Evolutionary conservation across 139 green algal species (phyloP), one percentile per base, ranked within the genome.

Genomic region (Chlorella sp.): DNA sequence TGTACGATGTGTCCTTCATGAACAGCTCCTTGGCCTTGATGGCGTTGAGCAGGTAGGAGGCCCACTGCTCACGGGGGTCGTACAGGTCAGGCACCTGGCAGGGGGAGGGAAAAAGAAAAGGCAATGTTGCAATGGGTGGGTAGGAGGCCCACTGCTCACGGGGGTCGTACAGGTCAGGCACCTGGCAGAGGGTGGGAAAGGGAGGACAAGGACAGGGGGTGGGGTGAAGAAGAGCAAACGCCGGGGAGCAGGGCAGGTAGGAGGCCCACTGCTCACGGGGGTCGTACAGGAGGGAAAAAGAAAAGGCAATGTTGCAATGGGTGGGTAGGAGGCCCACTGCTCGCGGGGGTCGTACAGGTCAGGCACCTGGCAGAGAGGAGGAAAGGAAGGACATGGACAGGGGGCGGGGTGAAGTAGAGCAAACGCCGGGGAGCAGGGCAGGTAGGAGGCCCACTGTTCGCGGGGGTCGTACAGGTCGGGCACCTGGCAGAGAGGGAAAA

Each of bases 11-110:
- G 82, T 99, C 95, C 34, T 88, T 91, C 57, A 96, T 92, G 73
- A 98, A 97, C 37, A 99, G 94, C 92, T 99, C 98, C 95, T 99
- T 99, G 77, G 98, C 97, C 95, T 99, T 99, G 86, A 99, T 84
- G 28, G 97, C 98, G 91, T 99, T 99, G 91, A 99, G 96, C 66
- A 99, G 85, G 94, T 97, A 99, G 42, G 94, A 96, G 22, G 97
- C 97, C 97, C 97, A 99, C 94, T 99, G 97, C 83, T 98, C 96
- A 28, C 95, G 93, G 21, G 98, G 97, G 91, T 99, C 97, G 93
- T 99, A 99, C 90, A 99, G 94, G 92, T 99, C 98, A 0, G 86
- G 61, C 76, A 98, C 95, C 88, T 90, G 85, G 36, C 15, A 14
- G 73, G 1, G 73, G 48, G 11, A 19, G n/a, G n/a, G 36, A 22